Evolutionary conservation across 23 red algal species (phyloP).

Genomic region (Gracilaria gracilis): DNA sequence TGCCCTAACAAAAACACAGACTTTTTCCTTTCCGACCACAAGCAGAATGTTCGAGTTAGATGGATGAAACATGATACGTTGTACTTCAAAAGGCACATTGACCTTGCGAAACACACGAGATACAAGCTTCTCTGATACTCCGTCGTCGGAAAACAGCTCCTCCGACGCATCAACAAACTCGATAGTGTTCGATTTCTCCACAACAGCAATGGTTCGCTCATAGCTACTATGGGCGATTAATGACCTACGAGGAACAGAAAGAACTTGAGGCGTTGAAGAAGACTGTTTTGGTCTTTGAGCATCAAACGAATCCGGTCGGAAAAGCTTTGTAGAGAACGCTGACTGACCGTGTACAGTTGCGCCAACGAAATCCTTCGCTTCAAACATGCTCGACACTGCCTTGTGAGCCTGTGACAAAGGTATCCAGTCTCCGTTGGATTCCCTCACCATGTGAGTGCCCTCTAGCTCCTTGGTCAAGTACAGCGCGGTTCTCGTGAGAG

Average conservation of each 20-base stretch:
- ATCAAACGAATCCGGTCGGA: constrained; percentile 10
- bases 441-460: background rate
- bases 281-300: background rate
- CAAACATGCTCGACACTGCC: background rate
- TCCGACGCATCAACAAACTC: constrained; percentile 55
- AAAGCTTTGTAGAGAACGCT: constrained; percentile 8
- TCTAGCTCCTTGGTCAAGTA: constrained; percentile 7
- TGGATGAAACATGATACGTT: constrained; percentile 48
- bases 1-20: constrained; percentile 23
- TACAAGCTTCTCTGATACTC: constrained; percentile 14
- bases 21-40: constrained; percentile 42
- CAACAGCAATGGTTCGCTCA: constrained; percentile 25
- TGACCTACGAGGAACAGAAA: background rate
- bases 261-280: background rate
- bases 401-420: background rate
- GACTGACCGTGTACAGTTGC: background rate
- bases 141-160: background rate
- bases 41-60: constrained; percentile 54
- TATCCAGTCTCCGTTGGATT: background rate
- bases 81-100: constrained; percentile 33
- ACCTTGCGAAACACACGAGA: background rate
- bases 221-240: constrained; percentile 23
- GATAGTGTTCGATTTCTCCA: constrained; percentile 40
- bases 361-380: background rate
- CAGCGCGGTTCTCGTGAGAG: constrained; percentile 14